Evolutionary conservation across 2,329 filamentous ascomycete species (phyloP), one percentile per base, ranked within the genome.

Genomic region (Mycocentrospora acerina): DNA sequence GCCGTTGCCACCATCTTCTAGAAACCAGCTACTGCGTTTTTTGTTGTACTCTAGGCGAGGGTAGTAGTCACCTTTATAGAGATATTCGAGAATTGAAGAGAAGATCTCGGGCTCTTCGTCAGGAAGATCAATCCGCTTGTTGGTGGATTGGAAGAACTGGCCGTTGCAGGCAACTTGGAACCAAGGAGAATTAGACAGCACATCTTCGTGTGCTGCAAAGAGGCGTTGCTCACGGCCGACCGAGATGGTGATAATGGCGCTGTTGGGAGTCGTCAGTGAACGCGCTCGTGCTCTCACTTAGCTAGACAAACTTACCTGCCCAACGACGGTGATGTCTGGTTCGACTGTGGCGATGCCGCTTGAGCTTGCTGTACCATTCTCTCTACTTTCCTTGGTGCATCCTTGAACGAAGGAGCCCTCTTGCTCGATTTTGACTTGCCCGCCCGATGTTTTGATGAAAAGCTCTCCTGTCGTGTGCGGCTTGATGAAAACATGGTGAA

Each of bases 31-130:
- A 66, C 88, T 83, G 38, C 81, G 80, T 48, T 84, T 82, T 73
- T 90, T 89, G 71, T 91, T 88, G 70, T 89, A 88, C 40, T 88
- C 71, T 16, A 95, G 77, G 13, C 86, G 85, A 3, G 90, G 90
- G 55, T 85, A 90, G 72, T 95, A 95, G 69, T 95, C 90, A 49
- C 90, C 90, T 71, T 94, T 94, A 78, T 94, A 94, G 40, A 96
- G 81, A 55, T 86, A 95, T 64, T 96, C 90, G 40, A 96, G 82
- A 9, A 96, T 78, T 5, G 86, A 90, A 7, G 88, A 94, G 68
- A 96, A 90, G 59, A 95, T 85, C 65, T 95, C 89, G 14, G 90
- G 89, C 55, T 90, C 85, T 68, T 95, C 90, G 44, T 91, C 82
- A 2, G 88, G 85, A 2, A 95, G 80, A 35, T 85, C 78, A 63